Base-by-base conservation (phyloP, 73 alveolate genomes). In the Paramecium tetraurelia region DNA sequence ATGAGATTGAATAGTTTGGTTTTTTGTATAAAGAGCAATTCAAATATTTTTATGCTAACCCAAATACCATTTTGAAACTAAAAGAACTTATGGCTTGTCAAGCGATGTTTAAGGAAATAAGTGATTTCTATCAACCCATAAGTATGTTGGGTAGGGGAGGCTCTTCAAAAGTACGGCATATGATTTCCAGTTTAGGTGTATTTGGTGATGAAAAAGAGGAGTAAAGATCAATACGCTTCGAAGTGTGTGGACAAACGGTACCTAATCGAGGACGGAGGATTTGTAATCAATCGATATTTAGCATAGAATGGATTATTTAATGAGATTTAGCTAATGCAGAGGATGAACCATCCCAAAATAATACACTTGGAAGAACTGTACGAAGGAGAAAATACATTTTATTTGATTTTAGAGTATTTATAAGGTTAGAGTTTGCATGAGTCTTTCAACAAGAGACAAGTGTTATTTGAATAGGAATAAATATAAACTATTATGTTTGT, bases 101-200 rank as follows among this genome's bases (percentile, higher is more conserved):
- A 20, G 72, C 16, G 14, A 80, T 80, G 90, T 80, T 43, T 46
- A 80, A 48, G 24, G 90, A 80, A 12, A 80, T 80, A 5, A 41
- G 53, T 44, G 76, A 44, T 44, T 80, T 80, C 29, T 80, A 80
- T 46, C 16, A 41, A 80, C 90, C 77, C 4, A 27, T 80, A 22
- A 48, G 53, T 80, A 22, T 80, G 75, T 43, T 80, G 16, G 90
- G 90, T 4, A 80, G 46, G 46, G 90, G 90, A 14, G 90, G 90
- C 7, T 44, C 71, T 21, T 80, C 90, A 16, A 80, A 46, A 35
- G 90, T 80, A 41, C 2, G 21, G 12, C 2, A 41, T 31, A 0
- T 24, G 31, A 44, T 40, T n/a, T 20, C 20, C 2, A 6, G 9
- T 43, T 48, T 80, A 80, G 90, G 90, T 80, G 3, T 80, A 80